A percentile compares a stretch with the other conserved stretches of the same genome.
These are phyloP conservation scores for Cryptococcus wingfieldii DNA, from an alignment of 1,284 basidiomycete species.

Conservation along the genomic window DNA sequence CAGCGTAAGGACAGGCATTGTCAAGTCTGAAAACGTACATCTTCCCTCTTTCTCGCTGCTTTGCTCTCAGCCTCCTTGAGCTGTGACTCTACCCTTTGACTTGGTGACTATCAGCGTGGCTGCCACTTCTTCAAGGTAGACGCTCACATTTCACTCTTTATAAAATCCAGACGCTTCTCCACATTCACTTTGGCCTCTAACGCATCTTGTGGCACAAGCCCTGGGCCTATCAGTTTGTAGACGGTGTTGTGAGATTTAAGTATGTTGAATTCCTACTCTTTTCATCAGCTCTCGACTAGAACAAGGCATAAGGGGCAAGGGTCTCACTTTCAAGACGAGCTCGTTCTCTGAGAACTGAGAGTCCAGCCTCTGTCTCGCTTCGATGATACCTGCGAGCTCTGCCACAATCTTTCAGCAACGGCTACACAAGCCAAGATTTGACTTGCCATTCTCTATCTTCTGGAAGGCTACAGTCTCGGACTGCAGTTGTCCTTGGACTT, in stretches of 20 bases:
- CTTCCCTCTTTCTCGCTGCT: slow-evolving; percentile 70
- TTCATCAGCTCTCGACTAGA: not conserved
- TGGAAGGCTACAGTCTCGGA: slow-evolving; percentile 67
- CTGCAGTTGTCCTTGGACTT: slow-evolving; percentile 55
- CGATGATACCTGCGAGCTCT: slow-evolving; percentile 68
- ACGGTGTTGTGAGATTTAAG: slow-evolving; percentile 74
- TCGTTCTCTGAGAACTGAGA: slow-evolving; percentile 90
- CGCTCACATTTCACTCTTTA: slow-evolving; percentile 79
- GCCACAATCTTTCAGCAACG: not conserved
- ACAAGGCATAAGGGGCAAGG: not conserved
- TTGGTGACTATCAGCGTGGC: not conserved
- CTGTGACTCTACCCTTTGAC: slow-evolving; percentile 73
- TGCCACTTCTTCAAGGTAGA: not conserved
- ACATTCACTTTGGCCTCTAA: slow-evolving; percentile 84
- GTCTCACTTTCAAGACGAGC: slow-evolving; percentile 74
- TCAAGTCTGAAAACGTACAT: slow-evolving; percentile 53
- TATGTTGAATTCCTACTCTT: slow-evolving; percentile 65
- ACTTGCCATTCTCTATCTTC: slow-evolving; percentile 61
- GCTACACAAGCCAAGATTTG: not conserved
- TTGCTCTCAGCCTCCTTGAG: slow-evolving; percentile 70
- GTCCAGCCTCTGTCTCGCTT: slow-evolving; percentile 75
- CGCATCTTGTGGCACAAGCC: slow-evolving; percentile 85
- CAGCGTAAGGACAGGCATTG: not conserved
- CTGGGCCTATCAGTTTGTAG: slow-evolving; percentile 89
- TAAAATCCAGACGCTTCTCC: slow-evolving; percentile 86